Percentiles rank a stretch among this genome's conserved stretches.
Conservation (phyloP, 129 eudicot species). For the Artemisia annua region DNA sequence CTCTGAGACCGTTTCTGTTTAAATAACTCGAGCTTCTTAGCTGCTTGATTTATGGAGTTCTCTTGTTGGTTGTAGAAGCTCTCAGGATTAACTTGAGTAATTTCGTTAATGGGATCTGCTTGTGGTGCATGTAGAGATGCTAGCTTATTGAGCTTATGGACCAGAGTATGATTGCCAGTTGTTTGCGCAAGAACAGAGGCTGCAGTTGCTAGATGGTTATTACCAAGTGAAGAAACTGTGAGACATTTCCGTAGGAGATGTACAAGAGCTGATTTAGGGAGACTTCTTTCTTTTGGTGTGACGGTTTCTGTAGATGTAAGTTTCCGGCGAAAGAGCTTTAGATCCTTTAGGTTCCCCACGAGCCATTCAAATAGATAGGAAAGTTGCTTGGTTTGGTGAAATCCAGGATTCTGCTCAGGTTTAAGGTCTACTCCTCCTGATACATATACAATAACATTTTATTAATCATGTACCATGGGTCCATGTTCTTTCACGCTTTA, state of each 20-base stretch:
- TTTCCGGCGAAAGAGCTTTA: conserved; percentile 28
- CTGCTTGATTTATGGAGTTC: conserved; percentile 46
- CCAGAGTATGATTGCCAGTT: conserved; percentile 41
- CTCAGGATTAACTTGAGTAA: conserved; percentile 6
- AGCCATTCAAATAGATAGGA: conserved; percentile 62
- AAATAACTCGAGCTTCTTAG: conserved; percentile 41
- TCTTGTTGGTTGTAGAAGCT: conserved; percentile 51
- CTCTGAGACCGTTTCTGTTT: conserved; percentile 35
- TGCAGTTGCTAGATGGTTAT: conserved; percentile 47
- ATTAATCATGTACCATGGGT: not conserved
- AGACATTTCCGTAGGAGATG: conserved; percentile 58
- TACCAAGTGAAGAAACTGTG: conserved; percentile 36
- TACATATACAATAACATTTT: not conserved
- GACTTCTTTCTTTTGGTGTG: conserved; percentile 27
- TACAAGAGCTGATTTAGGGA: conserved; percentile 44
- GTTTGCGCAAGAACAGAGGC: conserved; percentile 52
- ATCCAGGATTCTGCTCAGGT: conserved; percentile 25
- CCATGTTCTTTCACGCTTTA: too few relatives aligned
- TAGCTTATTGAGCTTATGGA: conserved; percentile 55
- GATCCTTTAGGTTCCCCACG: conserved; percentile 44
- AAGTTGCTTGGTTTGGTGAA: conserved; percentile 38
- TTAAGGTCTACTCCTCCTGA: conserved; percentile 44
- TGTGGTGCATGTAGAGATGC: conserved; percentile 32
- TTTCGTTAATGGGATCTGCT: conserved; percentile 20
- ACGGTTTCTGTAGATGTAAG: conserved; percentile 27